Conservation (phyloP, 805 yeast genomes). For the Cyberlindnera amylophila region DNA sequence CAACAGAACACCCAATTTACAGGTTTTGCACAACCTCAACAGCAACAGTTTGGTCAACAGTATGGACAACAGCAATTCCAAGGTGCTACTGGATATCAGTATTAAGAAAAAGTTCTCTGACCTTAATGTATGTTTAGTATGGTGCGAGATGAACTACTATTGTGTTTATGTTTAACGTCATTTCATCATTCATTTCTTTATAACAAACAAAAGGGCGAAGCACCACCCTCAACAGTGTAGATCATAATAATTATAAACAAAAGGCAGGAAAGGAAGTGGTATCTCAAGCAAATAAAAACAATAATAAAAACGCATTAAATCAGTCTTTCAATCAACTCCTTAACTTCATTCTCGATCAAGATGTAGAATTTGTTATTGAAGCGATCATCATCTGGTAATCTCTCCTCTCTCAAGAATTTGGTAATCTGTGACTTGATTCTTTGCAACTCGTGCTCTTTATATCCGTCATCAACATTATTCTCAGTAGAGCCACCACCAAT, state of each 20-base stretch:
- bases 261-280: background rate
- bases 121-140: too few relatives aligned
- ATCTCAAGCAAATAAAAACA: background rate
- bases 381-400: conserved; percentile 28
- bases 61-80: background rate
- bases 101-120: too few relatives aligned
- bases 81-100: too few relatives aligned
- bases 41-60: background rate
- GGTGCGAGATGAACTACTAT: too few relatives aligned
- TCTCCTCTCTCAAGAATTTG: conserved; percentile 27
- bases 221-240: too few relatives aligned
- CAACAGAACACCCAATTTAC: too few relatives aligned
- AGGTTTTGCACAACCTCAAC: background rate
- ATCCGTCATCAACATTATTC: conserved; percentile 22
- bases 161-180: background rate
- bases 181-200: conserved; percentile 2
- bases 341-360: conserved; percentile 27
- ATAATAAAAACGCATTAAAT: conserved; percentile 3
- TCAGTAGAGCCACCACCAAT: conserved; percentile 1
- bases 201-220: too few relatives aligned
- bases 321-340: conserved; percentile 27
- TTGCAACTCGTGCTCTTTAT: conserved; percentile 27
- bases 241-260: background rate
- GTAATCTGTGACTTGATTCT: conserved; percentile 28
- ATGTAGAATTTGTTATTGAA: conserved; percentile 28